phyloP scores from a whole-genome alignment of 2,329 filamentous ascomycete species.

The Epichloe scottii region DNA sequence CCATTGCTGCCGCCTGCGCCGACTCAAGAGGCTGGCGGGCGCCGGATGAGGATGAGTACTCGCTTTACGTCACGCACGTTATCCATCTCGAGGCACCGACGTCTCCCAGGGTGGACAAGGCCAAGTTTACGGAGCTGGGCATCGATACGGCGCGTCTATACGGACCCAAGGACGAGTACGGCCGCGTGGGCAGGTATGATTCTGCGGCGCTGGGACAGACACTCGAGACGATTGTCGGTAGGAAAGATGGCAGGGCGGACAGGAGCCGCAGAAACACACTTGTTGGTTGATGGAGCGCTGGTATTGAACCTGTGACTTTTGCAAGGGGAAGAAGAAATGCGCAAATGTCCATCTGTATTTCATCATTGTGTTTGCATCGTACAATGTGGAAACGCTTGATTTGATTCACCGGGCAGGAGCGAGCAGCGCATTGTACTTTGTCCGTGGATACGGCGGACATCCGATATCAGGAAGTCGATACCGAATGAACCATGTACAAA shows the following conservation, averaged over 20 bases:
- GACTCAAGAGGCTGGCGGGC: conserved; percentile 44
- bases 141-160: conserved; percentile 70
- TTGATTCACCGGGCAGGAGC: too few species aligned
- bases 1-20: conserved; percentile 62
- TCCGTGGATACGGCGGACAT: too few species aligned
- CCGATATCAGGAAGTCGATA: too few species aligned
- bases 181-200: conserved; percentile 54
- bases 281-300: conserved; percentile 18
- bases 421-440: too few species aligned
- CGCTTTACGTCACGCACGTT: conserved; percentile 68
- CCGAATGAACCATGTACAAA: too few species aligned
- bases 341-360: neutral
- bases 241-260: conserved; percentile 24
- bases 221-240: conserved; percentile 64
- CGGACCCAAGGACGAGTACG: conserved; percentile 42
- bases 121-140: conserved; percentile 49
- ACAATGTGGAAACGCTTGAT: too few species aligned
- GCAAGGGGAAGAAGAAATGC: neutral
- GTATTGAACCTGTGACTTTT: neutral
- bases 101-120: conserved; percentile 58
- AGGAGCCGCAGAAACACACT: conserved; percentile 32
- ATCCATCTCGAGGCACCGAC: conserved; percentile 63
- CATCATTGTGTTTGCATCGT: too few species aligned
- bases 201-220: conserved; percentile 60
- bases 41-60: conserved; percentile 36